Evolutionary conservation across 2,329 filamentous ascomycete genomes (phyloP), one percentile per base, ranked within the genome.

Genomic region (Colletotrichum brevisporum): DNA sequence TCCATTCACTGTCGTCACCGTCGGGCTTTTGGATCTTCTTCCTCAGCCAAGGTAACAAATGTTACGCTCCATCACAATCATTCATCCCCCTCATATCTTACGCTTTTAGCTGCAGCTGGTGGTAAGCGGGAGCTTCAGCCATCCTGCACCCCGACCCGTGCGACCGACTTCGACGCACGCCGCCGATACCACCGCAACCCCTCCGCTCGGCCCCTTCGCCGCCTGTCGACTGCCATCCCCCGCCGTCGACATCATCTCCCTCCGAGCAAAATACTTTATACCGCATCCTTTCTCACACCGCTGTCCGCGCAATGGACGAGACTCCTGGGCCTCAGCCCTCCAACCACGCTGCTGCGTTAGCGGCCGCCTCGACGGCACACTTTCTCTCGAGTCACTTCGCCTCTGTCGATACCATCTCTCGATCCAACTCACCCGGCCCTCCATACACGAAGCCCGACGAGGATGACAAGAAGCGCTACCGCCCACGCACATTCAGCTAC

Each of bases 401-500:
- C 59, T 78, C 85, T 31, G 86, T 85, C 77, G 89, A 93, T 74
- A 90, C 93, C 75, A 91, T 94, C 76, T 97, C 95, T 56, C 90
- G 94, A 78, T 93, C 94, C 47, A 96, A 94, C 51, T 95, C 94
- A 2, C 95, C 95, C 3, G 94, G 94, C 71, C 81, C 87, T 74
- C 88, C 86, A 73, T 88, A 85, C 74, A 81, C 82, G 43, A 82
- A 83, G 74, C 75, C 79, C 45, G 81, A 84, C 72, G 85, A 86
- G 71, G 82, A 86, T 71, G 83, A 88, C 77, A 85, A 85, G 78
- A 88, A 88, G 78, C 86, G 92, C 73, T 93, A 94, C 78, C 91
- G 95, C 59, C 94, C 94, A 43, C 90, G 96, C 71, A 98, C 96
- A 31, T 99, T 96, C 79, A 94, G 94, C 70, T 99, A 99, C 84